Percentiles rank a stretch among this genome's conserved stretches.
These are phyloP conservation scores for Trichosporon sp. DNA, from an alignment of 1,284 basidiomycete genomes.

Conservation along the genomic window DNA sequence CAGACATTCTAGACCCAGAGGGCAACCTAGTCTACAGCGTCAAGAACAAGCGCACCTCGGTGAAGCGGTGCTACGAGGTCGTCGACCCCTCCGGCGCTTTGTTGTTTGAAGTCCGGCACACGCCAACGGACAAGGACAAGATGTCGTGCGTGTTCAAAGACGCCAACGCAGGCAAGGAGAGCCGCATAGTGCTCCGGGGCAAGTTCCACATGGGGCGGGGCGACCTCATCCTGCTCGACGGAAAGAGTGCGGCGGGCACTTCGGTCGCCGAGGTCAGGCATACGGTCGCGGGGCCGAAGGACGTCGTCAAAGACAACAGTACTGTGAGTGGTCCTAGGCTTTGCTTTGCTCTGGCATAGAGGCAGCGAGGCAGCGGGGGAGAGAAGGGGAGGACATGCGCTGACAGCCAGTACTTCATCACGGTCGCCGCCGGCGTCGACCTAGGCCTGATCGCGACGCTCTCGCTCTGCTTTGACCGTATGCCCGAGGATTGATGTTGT, in stretches of 20 bases:
- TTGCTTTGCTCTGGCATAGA: too few species aligned
- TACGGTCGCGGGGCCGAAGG: neutral
- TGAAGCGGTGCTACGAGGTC: neutral
- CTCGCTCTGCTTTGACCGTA: neutral
- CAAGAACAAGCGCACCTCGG: constrained; percentile 1
- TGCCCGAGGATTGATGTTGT: neutral
- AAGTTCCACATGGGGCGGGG: neutral
- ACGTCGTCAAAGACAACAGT: neutral
- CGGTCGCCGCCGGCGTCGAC: constrained; percentile 4
- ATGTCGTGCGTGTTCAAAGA: neutral
- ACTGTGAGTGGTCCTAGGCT: neutral
- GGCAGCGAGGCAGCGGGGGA: too few species aligned
- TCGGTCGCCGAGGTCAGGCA: neutral
- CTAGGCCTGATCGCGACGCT: neutral
- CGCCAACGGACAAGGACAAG: neutral
- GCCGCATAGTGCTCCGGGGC: neutral
- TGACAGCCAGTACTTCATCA: neutral
- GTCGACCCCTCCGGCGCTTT: neutral
- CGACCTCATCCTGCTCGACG: neutral
- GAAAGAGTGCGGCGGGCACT: neutral
- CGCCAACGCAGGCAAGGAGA: neutral
- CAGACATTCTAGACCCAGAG: neutral
- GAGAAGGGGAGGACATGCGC: too few species aligned
- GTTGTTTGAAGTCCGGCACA: neutral
- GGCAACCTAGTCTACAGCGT: constrained; percentile 1